A percentile compares a stretch with the other conserved stretches of the same genome.
phyloP scores from a whole-genome alignment of 768 basidiomycete genomes.

The Coprinellus aureogranulatus region DNA sequence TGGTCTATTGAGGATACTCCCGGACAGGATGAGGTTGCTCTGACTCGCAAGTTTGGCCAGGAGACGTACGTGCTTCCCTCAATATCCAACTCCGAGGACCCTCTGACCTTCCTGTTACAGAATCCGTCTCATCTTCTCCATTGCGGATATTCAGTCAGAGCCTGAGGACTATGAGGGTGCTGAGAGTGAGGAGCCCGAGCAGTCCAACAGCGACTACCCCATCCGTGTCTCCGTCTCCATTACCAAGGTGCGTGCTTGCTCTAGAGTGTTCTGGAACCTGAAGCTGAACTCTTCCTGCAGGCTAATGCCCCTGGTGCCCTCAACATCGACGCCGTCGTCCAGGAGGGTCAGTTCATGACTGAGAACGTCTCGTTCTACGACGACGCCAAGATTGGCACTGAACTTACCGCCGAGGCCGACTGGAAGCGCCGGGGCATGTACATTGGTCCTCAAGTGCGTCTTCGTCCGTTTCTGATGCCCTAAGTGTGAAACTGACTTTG shows the following conservation, averaged over 20 bases:
- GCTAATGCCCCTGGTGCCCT: conserved; percentile 59
- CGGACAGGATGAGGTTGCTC: conserved; percentile 78
- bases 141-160: conserved; percentile 73
- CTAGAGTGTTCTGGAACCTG: background rate
- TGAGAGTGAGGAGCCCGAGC: conserved; percentile 26
- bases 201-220: conserved; percentile 46
- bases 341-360: conserved; percentile 78
- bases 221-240: conserved; percentile 80
- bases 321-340: conserved; percentile 73
- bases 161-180: conserved; percentile 30
- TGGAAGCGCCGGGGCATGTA: conserved; percentile 91
- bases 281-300: conserved; percentile 31
- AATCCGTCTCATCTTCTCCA: conserved; percentile 88
- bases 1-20: conserved; percentile 81
- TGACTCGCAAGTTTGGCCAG: conserved; percentile 85
- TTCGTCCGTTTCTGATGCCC: background rate
- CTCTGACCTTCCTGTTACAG: conserved; percentile 25
- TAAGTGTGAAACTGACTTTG: conserved; percentile 44
- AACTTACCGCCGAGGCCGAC: conserved; percentile 84
- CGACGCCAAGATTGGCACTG: conserved; percentile 68
- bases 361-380: conserved; percentile 88
- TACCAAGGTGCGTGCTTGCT: conserved; percentile 62
- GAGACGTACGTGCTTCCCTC: conserved; percentile 64
- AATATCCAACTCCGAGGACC: background rate
- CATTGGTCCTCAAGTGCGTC: conserved; percentile 79